Conservation (phyloP, 2,329 filamentous ascomycete species). For the Raffaelea ambrosiae region DNA sequence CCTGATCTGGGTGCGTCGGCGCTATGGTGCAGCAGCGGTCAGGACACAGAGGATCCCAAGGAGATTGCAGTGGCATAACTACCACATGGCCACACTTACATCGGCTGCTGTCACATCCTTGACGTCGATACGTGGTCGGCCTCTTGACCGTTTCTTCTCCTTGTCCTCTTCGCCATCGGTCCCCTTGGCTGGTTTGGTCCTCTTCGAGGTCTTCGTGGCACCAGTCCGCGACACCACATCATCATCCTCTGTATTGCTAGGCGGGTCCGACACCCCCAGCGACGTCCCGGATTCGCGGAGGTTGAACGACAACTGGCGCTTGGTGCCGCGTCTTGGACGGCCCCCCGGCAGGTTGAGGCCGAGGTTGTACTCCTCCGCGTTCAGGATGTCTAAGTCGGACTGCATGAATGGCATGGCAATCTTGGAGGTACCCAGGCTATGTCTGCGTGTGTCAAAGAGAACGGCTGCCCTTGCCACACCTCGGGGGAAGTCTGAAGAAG, state of each 20-base stretch:
- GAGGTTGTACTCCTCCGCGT: constrained; percentile 36
- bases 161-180: constrained; percentile 12
- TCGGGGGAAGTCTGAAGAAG: too few relatives aligned
- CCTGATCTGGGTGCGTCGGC: constrained; percentile 78
- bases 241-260: too few relatives aligned
- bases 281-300: not conserved
- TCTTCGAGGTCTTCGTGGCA: constrained; percentile 1
- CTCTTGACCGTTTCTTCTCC: constrained; percentile 54
- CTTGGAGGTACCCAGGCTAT: not conserved
- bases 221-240: too few relatives aligned
- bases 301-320: constrained; percentile 1
- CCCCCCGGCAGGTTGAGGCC: constrained; percentile 13
- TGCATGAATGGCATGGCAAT: constrained; percentile 19
- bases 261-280: too few relatives aligned
- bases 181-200: constrained; percentile 4
- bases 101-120: constrained; percentile 70
- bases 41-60: not conserved
- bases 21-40: constrained; percentile 37
- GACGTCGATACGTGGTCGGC: constrained; percentile 67
- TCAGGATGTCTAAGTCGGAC: constrained; percentile 33
- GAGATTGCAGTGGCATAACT: not conserved
- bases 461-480: too few relatives aligned
- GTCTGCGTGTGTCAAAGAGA: too few relatives aligned
- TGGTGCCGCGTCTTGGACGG: not conserved
- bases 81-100: constrained; percentile 41